Conservation (phyloP, 495 filamentous ascomycete genomes). For the Lasiosphaeria miniovina region DNA sequence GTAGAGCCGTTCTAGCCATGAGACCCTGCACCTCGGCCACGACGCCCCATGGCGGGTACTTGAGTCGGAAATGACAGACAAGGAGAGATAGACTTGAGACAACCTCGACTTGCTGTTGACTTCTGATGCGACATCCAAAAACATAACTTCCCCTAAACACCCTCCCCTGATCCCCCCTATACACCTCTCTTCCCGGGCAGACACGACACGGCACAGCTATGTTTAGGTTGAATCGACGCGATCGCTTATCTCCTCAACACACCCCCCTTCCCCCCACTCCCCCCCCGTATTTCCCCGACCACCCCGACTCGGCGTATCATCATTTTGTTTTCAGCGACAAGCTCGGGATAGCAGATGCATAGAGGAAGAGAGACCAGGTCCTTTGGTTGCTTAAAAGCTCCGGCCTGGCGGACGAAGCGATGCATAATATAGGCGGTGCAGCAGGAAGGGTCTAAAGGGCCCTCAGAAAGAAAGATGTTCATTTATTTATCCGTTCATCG, state of each 20-base stretch:
- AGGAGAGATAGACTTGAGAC: too few relatives aligned
- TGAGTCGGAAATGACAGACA: too few relatives aligned
- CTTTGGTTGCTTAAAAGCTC: constrained; percentile 54
- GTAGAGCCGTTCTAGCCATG: constrained; percentile 49
- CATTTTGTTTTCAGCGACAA: constrained; percentile 39
- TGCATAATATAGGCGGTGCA: constrained; percentile 17
- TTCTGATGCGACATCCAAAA: too few relatives aligned
- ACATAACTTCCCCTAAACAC: too few relatives aligned
- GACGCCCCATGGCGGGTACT: too few relatives aligned
- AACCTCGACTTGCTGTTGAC: too few relatives aligned
- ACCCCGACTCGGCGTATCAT: constrained; percentile 36
- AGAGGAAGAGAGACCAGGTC: constrained; percentile 32
- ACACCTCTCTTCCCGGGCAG: constrained; percentile 4
- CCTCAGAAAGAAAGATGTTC: constrained; percentile 40
- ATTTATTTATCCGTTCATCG: background rate
- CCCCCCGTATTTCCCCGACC: constrained; percentile 12
- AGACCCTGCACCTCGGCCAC: too few relatives aligned
- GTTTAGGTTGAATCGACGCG: constrained; percentile 20
- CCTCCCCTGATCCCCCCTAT: too few relatives aligned
- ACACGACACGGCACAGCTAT: constrained; percentile 23
- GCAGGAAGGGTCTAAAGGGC: constrained; percentile 42
- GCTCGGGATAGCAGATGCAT: constrained; percentile 24
- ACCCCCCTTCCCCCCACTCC: constrained; percentile 12
- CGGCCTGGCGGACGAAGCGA: constrained; percentile 35
- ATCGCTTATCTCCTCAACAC: background rate